These are phyloP conservation scores for Eutrema japonicum DNA, from an alignment of 345 rosid species.

Conservation along the genomic window DNA sequence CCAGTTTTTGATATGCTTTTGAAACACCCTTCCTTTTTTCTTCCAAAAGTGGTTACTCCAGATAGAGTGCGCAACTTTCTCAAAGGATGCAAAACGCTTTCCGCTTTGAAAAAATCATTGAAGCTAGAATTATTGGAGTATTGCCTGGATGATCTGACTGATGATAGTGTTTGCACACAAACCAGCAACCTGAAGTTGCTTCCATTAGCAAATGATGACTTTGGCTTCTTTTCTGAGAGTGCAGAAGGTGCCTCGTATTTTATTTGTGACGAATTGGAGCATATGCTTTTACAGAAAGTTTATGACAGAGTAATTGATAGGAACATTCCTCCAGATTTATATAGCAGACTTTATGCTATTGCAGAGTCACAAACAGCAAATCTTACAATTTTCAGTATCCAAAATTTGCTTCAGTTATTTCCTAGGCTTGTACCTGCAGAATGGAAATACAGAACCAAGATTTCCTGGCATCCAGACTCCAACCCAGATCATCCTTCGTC, in stretches of 20 bases:
- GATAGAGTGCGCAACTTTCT: constrained; percentile 72
- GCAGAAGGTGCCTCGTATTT: constrained; percentile 61
- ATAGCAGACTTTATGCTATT: constrained; percentile 69
- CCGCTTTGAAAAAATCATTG: constrained; percentile 55
- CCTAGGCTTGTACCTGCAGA: constrained; percentile 82
- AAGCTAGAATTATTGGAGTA: constrained; percentile 87
- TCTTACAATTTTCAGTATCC: constrained; percentile 57
- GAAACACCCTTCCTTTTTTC: constrained; percentile 61
- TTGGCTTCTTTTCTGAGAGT: constrained; percentile 65
- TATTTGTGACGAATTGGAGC: constrained; percentile 77
- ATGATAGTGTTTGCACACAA: constrained; percentile 67
- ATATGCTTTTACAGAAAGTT: constrained; percentile 65
- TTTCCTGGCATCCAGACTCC: constrained; percentile 71
- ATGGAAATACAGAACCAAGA: constrained; percentile 73
- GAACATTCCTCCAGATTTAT: constrained; percentile 59
- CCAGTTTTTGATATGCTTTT: constrained; percentile 70
- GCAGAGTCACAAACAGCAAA: constrained; percentile 70
- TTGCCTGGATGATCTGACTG: constrained; percentile 90
- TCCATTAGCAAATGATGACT: constrained; percentile 86
- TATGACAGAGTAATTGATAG: constrained; percentile 72
- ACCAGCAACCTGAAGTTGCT: constrained; percentile 65
- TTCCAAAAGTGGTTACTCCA: constrained; percentile 89
- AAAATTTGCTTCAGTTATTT: constrained; percentile 63
- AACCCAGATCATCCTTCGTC: constrained; percentile 66
- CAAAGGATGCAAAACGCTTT: constrained; percentile 57